These are phyloP conservation scores for Termitomyces sp. DNA, from an alignment of 768 basidiomycete species.

Conservation along the genomic window DNA sequence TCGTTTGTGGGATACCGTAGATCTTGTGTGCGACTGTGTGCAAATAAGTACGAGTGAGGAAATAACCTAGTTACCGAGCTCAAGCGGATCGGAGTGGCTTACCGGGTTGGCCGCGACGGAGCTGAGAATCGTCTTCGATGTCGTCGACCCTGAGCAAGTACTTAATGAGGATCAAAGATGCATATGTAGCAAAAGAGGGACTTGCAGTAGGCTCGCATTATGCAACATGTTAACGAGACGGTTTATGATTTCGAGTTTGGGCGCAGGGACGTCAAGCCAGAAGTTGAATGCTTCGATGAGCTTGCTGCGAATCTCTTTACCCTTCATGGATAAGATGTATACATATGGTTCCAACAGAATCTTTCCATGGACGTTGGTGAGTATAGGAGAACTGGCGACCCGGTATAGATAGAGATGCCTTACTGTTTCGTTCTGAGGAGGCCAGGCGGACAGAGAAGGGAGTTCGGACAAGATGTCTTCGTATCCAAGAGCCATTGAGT, in stretches of 20 bases:
- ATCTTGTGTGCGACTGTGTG: slow-evolving; percentile 83
- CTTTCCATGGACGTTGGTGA: neutral
- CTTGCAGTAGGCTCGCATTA: slow-evolving; percentile 85
- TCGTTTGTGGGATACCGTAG: slow-evolving; percentile 93
- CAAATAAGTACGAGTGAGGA: neutral
- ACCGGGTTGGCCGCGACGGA: slow-evolving; percentile 84
- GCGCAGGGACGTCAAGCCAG: slow-evolving; percentile 80
- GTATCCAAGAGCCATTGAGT: neutral
- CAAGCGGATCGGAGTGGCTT: slow-evolving; percentile 8
- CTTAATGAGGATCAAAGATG: neutral
- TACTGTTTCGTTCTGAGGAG: neutral
- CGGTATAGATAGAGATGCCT: neutral
- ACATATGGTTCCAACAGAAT: slow-evolving; percentile 74
- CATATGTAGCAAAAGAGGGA: neutral
- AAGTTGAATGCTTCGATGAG: slow-evolving; percentile 90
- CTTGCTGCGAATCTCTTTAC: slow-evolving; percentile 86
- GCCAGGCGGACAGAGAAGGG: neutral
- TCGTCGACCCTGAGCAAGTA: slow-evolving; percentile 69
- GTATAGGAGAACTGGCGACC: neutral
- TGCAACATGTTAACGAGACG: slow-evolving; percentile 91
- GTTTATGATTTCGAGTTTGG: slow-evolving; percentile 67
- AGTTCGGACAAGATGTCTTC: neutral
- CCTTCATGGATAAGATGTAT: slow-evolving; percentile 77
- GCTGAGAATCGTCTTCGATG: slow-evolving; percentile 87
- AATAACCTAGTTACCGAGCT: too few relatives aligned